Conservation (phyloP, 2,329 filamentous ascomycete species). For the Lachnellula willkommii region DNA sequence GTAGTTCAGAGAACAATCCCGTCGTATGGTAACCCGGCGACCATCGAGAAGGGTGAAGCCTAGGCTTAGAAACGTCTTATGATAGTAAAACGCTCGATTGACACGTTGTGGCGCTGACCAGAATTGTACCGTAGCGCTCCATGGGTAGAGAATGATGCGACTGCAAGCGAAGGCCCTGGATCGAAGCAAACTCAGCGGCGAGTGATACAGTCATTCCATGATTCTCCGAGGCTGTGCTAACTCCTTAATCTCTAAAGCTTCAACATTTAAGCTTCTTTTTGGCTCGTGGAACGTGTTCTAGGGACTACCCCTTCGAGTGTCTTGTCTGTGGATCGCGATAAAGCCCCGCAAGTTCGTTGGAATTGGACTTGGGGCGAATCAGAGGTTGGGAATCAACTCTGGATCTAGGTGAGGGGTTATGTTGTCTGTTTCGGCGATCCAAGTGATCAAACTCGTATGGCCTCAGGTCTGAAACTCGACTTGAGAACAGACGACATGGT, state of each 20-base stretch:
- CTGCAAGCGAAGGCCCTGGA: background rate
- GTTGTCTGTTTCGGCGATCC: constrained; percentile 2
- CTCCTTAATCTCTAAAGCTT: constrained; percentile 9
- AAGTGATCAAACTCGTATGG: constrained; percentile 13
- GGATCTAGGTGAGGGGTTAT: background rate
- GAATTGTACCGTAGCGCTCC: background rate
- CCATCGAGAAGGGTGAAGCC: background rate
- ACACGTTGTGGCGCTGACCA: background rate
- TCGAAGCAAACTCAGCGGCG: constrained; percentile 1
- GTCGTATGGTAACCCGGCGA: background rate
- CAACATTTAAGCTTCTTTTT: constrained; percentile 3
- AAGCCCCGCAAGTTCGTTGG: background rate
- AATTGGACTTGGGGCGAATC: constrained; percentile 13
- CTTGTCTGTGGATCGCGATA: constrained; percentile 1
- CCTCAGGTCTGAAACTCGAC: constrained; percentile 17
- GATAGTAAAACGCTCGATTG: background rate
- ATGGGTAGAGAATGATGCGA: background rate
- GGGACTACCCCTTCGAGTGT: background rate
- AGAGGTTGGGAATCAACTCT: background rate
- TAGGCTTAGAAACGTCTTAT: background rate
- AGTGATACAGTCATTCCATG: constrained; percentile 6
- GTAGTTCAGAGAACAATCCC: background rate
- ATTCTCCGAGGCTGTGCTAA: constrained; percentile 7
- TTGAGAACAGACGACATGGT: background rate
- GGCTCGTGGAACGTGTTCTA: background rate